A percentile compares a stretch with the other conserved stretches of the same genome.
These are phyloP conservation scores for Blastobotrys ciferrii DNA, from an alignment of 1,139 yeast genomes.

Conservation along the genomic window DNA sequence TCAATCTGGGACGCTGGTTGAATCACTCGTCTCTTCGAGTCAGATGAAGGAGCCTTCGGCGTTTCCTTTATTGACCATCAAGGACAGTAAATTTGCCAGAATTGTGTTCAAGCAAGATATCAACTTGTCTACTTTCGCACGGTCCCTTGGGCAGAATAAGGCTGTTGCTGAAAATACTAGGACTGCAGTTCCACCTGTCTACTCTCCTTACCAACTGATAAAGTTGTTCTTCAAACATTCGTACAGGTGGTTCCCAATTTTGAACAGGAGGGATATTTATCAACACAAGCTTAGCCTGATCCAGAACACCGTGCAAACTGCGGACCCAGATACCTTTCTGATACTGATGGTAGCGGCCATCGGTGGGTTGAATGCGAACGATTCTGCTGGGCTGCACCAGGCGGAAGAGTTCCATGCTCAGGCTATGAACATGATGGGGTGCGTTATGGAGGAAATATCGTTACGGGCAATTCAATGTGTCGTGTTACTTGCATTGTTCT, in stretches of 20 bases:
- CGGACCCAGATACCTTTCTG: slow-evolving; percentile 10
- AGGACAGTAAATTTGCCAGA: slow-evolving; percentile 10
- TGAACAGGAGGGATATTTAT: slow-evolving; percentile 3
- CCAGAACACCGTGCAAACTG: slow-evolving; percentile 3
- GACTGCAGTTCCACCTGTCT: not conserved
- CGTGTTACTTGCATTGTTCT: slow-evolving; percentile 10
- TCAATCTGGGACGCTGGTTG: not conserved
- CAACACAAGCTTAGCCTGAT: slow-evolving; percentile 2
- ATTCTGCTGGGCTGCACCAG: slow-evolving; percentile 8
- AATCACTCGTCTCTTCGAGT: not conserved
- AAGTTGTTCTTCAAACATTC: slow-evolving; percentile 8
- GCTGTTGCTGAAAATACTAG: not conserved
- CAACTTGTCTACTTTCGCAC: slow-evolving; percentile 9
- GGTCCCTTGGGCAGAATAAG: slow-evolving; percentile 1
- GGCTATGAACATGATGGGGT: slow-evolving; percentile 9
- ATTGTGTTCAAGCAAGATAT: slow-evolving; percentile 6
- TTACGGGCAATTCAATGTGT: slow-evolving; percentile 8
- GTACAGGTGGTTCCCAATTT: slow-evolving; percentile 10
- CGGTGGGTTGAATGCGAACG: slow-evolving; percentile 13
- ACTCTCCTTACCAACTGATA: slow-evolving; percentile 2
- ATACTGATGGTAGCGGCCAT: slow-evolving; percentile 13
- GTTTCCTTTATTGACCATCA: slow-evolving; percentile 12
- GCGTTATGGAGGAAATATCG: slow-evolving; percentile 11
- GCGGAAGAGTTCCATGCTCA: slow-evolving; percentile 10
- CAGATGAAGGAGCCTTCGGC: not conserved